A percentile compares a stretch with the other conserved stretches of the same genome.
These are phyloP conservation scores for Kodamaea hsintzibuensis DNA, from an alignment of 805 yeast genomes.

Conservation along the genomic window DNA sequence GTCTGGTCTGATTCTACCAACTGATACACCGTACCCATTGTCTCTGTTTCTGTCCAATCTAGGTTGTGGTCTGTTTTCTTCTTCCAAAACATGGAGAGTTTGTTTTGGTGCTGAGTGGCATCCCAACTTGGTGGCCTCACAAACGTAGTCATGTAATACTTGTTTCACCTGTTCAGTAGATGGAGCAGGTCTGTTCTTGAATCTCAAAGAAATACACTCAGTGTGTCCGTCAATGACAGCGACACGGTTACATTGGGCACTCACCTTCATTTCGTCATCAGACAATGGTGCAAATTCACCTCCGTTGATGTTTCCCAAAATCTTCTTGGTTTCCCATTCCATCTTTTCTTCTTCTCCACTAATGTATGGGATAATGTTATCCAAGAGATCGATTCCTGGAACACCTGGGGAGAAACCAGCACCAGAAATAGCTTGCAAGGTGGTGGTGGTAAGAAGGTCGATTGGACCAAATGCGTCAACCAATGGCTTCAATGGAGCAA, in stretches of 20 bases:
- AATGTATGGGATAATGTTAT: constrained; percentile 92
- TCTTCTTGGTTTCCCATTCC: constrained; percentile 97
- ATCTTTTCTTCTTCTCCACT: constrained; percentile 97
- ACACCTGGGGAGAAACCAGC: constrained; percentile 99
- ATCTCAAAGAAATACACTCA: constrained; percentile 86
- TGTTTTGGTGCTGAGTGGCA: constrained; percentile 94
- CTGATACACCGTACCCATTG: constrained; percentile 89
- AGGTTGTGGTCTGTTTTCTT: constrained; percentile 94
- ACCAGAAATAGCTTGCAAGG: constrained; percentile 96
- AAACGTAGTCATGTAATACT: constrained; percentile 67
- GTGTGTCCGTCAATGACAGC: constrained; percentile 98
- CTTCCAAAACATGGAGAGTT: constrained; percentile 89
- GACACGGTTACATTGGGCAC: constrained; percentile 96
- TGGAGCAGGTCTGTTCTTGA: constrained; percentile 82
- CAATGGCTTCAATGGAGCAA: constrained; percentile 94
- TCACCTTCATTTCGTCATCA: constrained; percentile 74
- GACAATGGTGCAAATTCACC: constrained; percentile 57
- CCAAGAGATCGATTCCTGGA: constrained; percentile 90
- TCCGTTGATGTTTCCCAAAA: constrained; percentile 69
- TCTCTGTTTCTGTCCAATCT: constrained; percentile 96
- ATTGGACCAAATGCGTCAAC: constrained; percentile 89
- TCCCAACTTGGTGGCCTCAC: constrained; percentile 77
- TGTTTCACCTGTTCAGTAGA: constrained; percentile 76
- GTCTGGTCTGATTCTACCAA: constrained; percentile 92
- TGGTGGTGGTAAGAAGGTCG: constrained; percentile 81